A percentile compares a stretch with the other conserved stretches of the same genome.
Evolutionary conservation across 1,139 yeast genomes (phyloP).

Genomic region (Meyerozyma athensensis): DNA sequence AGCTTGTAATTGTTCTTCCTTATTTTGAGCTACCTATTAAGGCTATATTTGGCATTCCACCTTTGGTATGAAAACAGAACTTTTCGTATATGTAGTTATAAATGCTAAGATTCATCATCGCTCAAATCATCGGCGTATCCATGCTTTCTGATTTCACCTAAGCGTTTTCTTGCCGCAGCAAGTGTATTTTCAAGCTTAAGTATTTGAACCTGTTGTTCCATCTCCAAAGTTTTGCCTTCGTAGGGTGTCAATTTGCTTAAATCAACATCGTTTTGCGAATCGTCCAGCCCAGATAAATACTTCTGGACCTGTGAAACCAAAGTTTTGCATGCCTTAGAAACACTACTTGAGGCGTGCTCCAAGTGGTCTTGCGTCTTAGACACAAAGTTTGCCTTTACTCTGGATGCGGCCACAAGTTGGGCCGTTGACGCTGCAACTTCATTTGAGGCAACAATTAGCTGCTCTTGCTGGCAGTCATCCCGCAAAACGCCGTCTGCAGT

Average conservation of each 20-base stretch:
- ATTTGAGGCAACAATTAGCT: constrained; percentile 83
- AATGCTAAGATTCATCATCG: constrained; percentile 38
- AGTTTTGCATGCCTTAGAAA: constrained; percentile 68
- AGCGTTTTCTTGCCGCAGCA: constrained; percentile 66
- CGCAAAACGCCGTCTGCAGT: constrained; percentile 83
- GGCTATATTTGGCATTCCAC: no score
- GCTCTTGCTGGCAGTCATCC: constrained; percentile 65
- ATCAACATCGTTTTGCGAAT: constrained; percentile 47
- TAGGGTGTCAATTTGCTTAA: constrained; percentile 68
- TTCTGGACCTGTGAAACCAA: constrained; percentile 68
- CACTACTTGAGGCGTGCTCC: constrained; percentile 66
- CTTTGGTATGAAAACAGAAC: neutral
- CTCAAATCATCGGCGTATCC: constrained; percentile 59
- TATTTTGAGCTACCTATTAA: no score
- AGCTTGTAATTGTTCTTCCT: no score
- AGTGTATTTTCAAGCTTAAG: constrained; percentile 75
- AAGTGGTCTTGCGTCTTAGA: constrained; percentile 74
- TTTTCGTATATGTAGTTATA: neutral
- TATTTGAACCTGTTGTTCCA: constrained; percentile 93
- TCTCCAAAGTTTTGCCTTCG: constrained; percentile 81
- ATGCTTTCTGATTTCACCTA: constrained; percentile 80
- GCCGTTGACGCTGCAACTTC: constrained; percentile 94
- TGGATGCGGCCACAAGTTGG: constrained; percentile 86
- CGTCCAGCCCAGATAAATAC: constrained; percentile 40
- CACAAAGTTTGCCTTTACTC: constrained; percentile 77